phyloP scores from a whole-genome alignment of 1,139 yeast species.

The Suhomyces choctaworum region DNA sequence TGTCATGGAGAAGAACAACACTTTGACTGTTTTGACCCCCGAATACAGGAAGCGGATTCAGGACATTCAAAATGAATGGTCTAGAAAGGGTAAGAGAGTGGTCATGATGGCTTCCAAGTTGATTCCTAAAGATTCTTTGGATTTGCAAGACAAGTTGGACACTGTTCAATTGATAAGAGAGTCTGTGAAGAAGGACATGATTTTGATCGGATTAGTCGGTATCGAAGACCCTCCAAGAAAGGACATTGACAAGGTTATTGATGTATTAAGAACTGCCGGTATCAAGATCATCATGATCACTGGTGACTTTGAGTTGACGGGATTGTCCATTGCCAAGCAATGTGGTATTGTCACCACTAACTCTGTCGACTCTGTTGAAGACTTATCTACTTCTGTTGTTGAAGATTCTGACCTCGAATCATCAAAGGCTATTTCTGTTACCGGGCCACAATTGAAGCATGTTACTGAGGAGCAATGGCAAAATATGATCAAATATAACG shows the following conservation, averaged over 20 bases:
- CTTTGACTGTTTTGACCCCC: constrained; percentile 15
- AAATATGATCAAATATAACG: constrained; percentile 34
- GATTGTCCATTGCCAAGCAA: constrained; percentile 49
- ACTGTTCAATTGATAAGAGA: constrained; percentile 13
- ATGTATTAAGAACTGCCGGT: constrained; percentile 47
- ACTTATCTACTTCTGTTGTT: constrained; percentile 15
- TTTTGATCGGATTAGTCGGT: constrained; percentile 47
- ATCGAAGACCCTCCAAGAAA: constrained; percentile 54
- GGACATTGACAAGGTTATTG: constrained; percentile 41
- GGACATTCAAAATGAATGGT: constrained; percentile 37
- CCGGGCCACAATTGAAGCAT: constrained; percentile 39
- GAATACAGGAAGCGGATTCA: constrained; percentile 20
- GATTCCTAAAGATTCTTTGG: constrained; percentile 17
- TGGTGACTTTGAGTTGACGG: constrained; percentile 57
- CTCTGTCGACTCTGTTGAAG: constrained; percentile 27
- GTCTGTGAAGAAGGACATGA: constrained; percentile 19
- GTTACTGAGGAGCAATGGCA: constrained; percentile 49
- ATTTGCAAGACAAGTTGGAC: constrained; percentile 10
- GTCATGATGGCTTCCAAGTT: constrained; percentile 37
- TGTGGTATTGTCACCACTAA: constrained; percentile 41
- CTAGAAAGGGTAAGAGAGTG: constrained; percentile 48
- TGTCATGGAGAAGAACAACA: constrained; percentile 19
- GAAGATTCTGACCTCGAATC: constrained; percentile 13
- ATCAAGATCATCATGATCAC: constrained; percentile 54
- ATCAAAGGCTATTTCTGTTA: constrained; percentile 33